Percentiles rank a stretch among this genome's conserved stretches.
phyloP scores from a whole-genome alignment of 805 yeast genomes.

The Wickerhamomyces chaumierensis region DNA sequence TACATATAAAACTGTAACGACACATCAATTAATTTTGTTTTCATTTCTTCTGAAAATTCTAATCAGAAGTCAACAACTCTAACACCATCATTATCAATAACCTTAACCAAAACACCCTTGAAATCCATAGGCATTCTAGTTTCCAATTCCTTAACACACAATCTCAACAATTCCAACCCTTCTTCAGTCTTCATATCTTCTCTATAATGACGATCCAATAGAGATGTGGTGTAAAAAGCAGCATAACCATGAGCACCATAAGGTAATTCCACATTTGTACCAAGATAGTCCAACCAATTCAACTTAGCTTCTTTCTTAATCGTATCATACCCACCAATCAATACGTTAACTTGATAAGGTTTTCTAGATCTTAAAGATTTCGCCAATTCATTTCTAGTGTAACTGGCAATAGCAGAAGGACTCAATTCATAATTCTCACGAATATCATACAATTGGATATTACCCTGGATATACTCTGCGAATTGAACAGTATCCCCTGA shows the following conservation, averaged over 20 bases:
- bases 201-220: conserved; percentile 83
- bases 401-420: conserved; percentile 80
- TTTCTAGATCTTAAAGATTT: conserved; percentile 82
- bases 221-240: conserved; percentile 86
- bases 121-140: conserved; percentile 88
- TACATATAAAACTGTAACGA: no score
- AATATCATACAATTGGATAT: conserved; percentile 77
- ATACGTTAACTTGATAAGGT: conserved; percentile 90
- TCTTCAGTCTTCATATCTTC: conserved; percentile 65
- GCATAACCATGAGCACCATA: conserved; percentile 98
- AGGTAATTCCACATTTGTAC: conserved; percentile 83
- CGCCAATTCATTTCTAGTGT: conserved; percentile 81
- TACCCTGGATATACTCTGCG: conserved; percentile 90
- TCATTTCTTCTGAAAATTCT: no score
- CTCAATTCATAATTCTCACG: conserved; percentile 74
- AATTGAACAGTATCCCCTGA: conserved; percentile 94
- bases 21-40: no score
- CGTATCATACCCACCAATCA: conserved; percentile 74
- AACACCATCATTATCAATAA: conserved; percentile 54
- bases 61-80: conserved; percentile 25
- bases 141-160: conserved; percentile 69
- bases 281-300: conserved; percentile 88
- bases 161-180: conserved; percentile 62
- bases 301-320: conserved; percentile 50
- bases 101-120: conserved; percentile 70